phyloP scores from a whole-genome alignment of 225 moss, liverwort and hornwort species.

The Ulota crispa region DNA sequence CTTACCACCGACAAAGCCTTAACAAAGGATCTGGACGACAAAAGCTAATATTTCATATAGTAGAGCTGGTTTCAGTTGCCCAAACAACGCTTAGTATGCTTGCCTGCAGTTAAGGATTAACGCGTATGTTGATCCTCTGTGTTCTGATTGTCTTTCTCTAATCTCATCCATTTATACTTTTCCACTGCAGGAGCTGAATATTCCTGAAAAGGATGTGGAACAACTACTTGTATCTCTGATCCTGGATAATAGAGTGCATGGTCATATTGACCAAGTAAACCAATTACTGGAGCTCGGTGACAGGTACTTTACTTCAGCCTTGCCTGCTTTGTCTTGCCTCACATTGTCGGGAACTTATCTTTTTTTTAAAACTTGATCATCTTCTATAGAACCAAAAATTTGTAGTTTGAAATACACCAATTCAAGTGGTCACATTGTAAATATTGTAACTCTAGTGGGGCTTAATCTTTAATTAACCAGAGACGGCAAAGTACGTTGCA shows the following conservation, averaged over 20 bases:
- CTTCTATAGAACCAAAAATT: neutral
- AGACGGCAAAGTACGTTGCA: neutral
- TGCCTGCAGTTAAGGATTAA: neutral
- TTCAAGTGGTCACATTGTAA: neutral
- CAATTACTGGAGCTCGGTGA: constrained; percentile 97
- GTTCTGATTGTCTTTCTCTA: neutral
- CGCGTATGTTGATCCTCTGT: neutral
- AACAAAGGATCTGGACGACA: neutral
- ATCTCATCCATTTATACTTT: neutral
- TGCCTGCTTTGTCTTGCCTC: constrained; percentile 2
- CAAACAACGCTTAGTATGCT: neutral
- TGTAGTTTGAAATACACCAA: neutral
- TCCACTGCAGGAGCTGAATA: constrained; percentile 79
- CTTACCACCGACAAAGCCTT: neutral
- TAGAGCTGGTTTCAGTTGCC: neutral
- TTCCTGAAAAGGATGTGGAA: constrained; percentile 97
- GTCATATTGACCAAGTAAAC: constrained; percentile 99
- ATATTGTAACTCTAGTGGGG: neutral
- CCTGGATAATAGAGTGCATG: constrained; percentile 98
- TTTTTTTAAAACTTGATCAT: neutral
- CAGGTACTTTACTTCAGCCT: constrained; percentile 47
- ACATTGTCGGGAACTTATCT: neutral
- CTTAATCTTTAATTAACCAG: neutral
- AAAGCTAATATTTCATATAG: neutral
- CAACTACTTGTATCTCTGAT: constrained; percentile 95